phyloP scores from a whole-genome alignment of 2,329 filamentous ascomycete species.

The Ampelomyces quisqualis region DNA sequence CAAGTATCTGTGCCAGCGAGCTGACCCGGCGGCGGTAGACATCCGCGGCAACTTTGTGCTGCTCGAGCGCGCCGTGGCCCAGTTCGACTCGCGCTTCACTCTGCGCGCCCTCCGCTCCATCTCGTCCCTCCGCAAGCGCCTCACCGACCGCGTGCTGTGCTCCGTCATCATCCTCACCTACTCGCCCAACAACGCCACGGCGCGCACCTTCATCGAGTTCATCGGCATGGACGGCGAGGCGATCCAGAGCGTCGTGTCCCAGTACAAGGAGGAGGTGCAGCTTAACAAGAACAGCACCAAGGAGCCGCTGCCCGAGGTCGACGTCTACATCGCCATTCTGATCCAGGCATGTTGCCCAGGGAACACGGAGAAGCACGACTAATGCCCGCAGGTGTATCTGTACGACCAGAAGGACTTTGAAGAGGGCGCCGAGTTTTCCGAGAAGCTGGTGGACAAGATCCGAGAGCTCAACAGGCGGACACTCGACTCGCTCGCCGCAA shows the following conservation, averaged over 20 bases:
- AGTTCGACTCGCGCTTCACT: constrained; percentile 94
- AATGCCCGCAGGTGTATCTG: constrained; percentile 69
- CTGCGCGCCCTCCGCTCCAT: constrained; percentile 92
- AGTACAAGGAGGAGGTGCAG: constrained; percentile 66
- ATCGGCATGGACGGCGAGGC: constrained; percentile 67
- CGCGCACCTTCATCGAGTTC: constrained; percentile 68
- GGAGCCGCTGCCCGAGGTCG: constrained; percentile 81
- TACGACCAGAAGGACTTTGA: constrained; percentile 82
- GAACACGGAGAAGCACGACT: constrained; percentile 5
- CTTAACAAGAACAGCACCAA: constrained; percentile 64
- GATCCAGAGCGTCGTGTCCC: constrained; percentile 55
- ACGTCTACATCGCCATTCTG: constrained; percentile 84
- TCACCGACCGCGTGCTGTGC: constrained; percentile 77
- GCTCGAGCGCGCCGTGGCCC: constrained; percentile 84
- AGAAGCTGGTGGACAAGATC: constrained; percentile 77
- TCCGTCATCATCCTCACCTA: constrained; percentile 82
- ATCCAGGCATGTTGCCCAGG: constrained; percentile 39
- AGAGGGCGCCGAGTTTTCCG: constrained; percentile 80
- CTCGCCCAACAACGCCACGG: constrained; percentile 64
- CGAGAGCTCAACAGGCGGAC: constrained; percentile 90
- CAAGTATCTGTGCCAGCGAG: constrained; percentile 31
- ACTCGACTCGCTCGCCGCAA: constrained; percentile 87
- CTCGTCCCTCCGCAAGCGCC: constrained; percentile 89
- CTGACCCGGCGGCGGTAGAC: constrained; percentile 59
- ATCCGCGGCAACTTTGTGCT: constrained; percentile 93